phyloP scores from a whole-genome alignment of 768 basidiomycete genomes.

The Collybiopsis confluens region DNA sequence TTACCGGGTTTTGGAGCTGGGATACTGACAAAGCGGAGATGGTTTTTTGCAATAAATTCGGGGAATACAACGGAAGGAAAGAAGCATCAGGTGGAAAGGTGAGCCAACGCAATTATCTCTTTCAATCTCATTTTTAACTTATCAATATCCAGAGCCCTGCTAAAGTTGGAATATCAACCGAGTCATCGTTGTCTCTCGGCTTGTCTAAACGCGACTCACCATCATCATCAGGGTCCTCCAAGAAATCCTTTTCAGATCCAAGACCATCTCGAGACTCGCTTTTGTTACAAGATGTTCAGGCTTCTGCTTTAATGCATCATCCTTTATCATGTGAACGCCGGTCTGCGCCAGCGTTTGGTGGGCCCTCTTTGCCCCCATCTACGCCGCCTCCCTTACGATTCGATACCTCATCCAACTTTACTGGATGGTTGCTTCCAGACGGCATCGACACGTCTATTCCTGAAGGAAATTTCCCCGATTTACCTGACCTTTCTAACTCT shows the following conservation, averaged over 20 bases:
- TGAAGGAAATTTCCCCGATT: background rate
- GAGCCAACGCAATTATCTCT: background rate
- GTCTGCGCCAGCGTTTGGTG: background rate
- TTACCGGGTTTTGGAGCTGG: conserved; percentile 1
- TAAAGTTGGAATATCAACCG: background rate
- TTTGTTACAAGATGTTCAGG: too few species aligned
- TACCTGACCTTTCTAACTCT: background rate
- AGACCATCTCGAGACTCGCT: background rate
- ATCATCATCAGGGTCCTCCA: too few species aligned
- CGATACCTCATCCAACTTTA: background rate
- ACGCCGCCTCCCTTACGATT: background rate
- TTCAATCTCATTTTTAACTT: background rate
- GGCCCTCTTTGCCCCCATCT: background rate
- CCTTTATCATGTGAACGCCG: background rate
- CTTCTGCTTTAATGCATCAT: background rate
- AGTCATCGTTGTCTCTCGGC: background rate
- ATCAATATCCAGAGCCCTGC: background rate
- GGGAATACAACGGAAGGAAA: background rate
- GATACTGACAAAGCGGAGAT: background rate
- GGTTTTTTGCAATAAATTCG: background rate
- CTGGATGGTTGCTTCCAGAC: conserved; percentile 1
- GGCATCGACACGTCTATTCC: background rate
- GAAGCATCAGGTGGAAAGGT: background rate
- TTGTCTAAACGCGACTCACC: too few species aligned
- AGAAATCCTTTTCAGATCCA: background rate